phyloP scores from a whole-genome alignment of 2,329 filamentous ascomycete genomes.

The Cryphonectria naterciae region DNA sequence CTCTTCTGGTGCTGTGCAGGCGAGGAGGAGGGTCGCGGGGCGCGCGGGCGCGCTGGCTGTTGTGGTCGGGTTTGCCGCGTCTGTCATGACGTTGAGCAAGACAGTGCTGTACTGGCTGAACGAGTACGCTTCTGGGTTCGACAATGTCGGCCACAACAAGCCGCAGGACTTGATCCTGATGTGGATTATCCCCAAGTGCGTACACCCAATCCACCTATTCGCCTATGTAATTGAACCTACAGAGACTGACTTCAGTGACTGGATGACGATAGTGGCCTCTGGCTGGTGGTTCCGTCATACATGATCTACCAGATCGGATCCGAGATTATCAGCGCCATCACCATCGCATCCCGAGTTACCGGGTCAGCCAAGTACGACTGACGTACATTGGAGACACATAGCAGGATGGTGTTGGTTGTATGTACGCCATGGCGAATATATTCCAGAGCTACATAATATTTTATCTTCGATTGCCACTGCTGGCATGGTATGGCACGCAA shows the following conservation, averaged over 20 bases:
- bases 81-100: constrained; percentile 66
- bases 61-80: constrained; percentile 55
- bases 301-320: constrained; percentile 54
- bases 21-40: constrained; percentile 45
- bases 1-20: not conserved
- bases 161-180: constrained; percentile 49
- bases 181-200: constrained; percentile 65
- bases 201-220: constrained; percentile 14
- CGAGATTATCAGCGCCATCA: constrained; percentile 54
- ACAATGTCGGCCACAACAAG: constrained; percentile 62
- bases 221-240: not conserved
- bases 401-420: not conserved
- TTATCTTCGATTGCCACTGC: not conserved
- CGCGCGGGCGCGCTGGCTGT: constrained; percentile 49
- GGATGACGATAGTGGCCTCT: constrained; percentile 49
- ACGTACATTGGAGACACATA: constrained; percentile 11
- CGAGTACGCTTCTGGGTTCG: constrained; percentile 59
- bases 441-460: not conserved
- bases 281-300: constrained; percentile 57
- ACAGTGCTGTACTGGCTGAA: constrained; percentile 64
- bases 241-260: not conserved
- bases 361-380: constrained; percentile 47
- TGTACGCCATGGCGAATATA: not conserved
- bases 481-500: not conserved
- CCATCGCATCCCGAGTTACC: constrained; percentile 39